Conservation (phyloP, 2,329 filamentous ascomycete genomes). For the Colletotrichum lini region DNA sequence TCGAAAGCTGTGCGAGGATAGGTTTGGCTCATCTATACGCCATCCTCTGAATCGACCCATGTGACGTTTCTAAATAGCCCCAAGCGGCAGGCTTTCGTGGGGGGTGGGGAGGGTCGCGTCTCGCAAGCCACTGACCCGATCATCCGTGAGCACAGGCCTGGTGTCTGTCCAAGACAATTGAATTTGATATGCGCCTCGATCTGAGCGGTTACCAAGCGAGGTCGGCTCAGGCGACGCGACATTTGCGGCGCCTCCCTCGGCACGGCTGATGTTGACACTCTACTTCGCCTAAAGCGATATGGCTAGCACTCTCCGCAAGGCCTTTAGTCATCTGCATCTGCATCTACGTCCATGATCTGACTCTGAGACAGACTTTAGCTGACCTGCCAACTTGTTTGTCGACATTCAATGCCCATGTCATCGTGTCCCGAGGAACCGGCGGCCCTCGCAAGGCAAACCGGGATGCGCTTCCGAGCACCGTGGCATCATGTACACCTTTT, state of each 20-base stretch:
- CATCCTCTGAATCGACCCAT: constrained; percentile 1
- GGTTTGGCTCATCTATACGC: neutral
- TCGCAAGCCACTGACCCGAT: constrained; percentile 31
- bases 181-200: constrained; percentile 21
- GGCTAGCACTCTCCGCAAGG: constrained; percentile 5
- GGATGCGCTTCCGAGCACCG: constrained; percentile 11
- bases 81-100: constrained; percentile 17
- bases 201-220: constrained; percentile 17
- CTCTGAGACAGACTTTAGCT: neutral
- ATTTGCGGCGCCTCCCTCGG: constrained; percentile 9
- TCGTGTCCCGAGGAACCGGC: constrained; percentile 15
- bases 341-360: no score
- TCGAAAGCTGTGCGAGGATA: neutral
- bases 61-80: constrained; percentile 26
- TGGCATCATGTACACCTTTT: neutral
- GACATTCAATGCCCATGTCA: neutral
- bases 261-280: constrained; percentile 8
- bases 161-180: constrained; percentile 10
- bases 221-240: constrained; percentile 9
- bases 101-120: neutral
- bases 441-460: constrained; percentile 5
- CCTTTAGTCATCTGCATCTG: constrained; percentile 12
- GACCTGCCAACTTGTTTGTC: constrained; percentile 2
- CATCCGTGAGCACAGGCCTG: constrained; percentile 27
- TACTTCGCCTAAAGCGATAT: neutral